phyloP scores from a whole-genome alignment of 768 basidiomycete species.

The Porphyrellus cyaneotinctus region DNA sequence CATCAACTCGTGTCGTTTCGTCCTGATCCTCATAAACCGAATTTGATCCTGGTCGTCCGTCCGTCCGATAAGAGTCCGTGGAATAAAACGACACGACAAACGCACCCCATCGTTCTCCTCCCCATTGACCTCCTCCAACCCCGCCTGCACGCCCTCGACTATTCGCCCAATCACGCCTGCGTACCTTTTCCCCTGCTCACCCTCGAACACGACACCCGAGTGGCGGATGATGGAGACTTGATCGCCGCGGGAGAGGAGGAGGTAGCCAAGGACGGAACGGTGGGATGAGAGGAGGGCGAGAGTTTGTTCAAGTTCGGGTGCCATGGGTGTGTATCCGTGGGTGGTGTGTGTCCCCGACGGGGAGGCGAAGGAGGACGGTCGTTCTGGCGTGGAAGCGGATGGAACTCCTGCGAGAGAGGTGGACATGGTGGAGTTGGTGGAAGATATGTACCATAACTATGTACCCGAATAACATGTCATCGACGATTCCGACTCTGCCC shows the following conservation, averaged over 20 bases:
- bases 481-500: slow-evolving; percentile 38
- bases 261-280: slow-evolving; percentile 81
- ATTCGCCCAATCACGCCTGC: slow-evolving; percentile 69
- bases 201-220: slow-evolving; percentile 82
- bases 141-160: slow-evolving; percentile 73
- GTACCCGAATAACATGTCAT: too few relatives aligned
- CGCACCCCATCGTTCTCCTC: slow-evolving; percentile 58
- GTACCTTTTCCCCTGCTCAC: slow-evolving; percentile 75
- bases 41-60: slow-evolving; percentile 64
- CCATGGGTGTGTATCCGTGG: slow-evolving; percentile 34
- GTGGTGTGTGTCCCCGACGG: slow-evolving; percentile 12
- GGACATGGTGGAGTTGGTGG: too few relatives aligned
- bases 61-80: not conserved
- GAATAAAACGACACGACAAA: not conserved
- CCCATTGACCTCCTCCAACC: slow-evolving; percentile 71
- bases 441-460: too few relatives aligned
- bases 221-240: slow-evolving; percentile 79
- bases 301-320: slow-evolving; percentile 82
- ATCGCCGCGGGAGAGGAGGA: slow-evolving; percentile 71
- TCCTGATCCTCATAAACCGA: slow-evolving; percentile 85
- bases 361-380: slow-evolving; percentile 4
- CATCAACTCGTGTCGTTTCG: slow-evolving; percentile 89
- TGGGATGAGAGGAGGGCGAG: slow-evolving; percentile 73
- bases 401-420: slow-evolving; percentile 10
- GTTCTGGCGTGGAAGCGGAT: not conserved